Evolutionary conservation across 257 asterid genomes (phyloP).

Genomic region (Anisodus tanguticus): DNA sequence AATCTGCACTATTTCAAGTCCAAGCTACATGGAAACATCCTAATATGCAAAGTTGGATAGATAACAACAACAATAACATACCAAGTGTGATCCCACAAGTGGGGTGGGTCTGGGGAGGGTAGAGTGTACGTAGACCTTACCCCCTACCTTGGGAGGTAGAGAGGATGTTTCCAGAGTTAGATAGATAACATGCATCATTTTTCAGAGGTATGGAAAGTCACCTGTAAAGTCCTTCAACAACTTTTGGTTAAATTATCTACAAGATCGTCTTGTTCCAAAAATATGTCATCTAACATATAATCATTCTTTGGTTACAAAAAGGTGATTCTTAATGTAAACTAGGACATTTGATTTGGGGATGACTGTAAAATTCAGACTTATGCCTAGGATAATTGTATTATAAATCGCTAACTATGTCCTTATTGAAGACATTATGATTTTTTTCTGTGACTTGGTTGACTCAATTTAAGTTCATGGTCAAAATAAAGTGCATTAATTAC

Average conservation of each 20-base stretch:
- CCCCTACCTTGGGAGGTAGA: too few species aligned
- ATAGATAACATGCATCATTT: slow-evolving; percentile 9
- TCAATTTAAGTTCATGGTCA: slow-evolving; percentile 5
- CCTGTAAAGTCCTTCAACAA: background rate
- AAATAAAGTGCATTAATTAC: slow-evolving; percentile 22
- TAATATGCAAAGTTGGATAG: background rate
- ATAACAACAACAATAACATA: background rate
- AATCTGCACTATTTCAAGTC: background rate
- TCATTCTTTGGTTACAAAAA: background rate
- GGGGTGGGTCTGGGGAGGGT: too few species aligned
- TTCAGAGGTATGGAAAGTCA: slow-evolving; percentile 6
- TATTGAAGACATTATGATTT: background rate
- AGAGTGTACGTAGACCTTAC: too few species aligned
- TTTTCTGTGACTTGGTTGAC: background rate
- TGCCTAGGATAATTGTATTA: background rate
- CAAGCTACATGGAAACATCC: slow-evolving; percentile 22
- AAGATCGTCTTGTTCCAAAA: background rate
- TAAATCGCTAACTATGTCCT: background rate
- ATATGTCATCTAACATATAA: background rate
- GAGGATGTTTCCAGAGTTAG: background rate
- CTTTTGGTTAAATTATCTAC: slow-evolving; percentile 2
- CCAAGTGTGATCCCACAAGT: too few species aligned
- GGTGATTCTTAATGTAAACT: background rate
- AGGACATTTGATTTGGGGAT: background rate
- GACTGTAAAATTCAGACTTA: background rate